Conservation (phyloP, 2,329 filamentous ascomycete species). For the Fusarium aywerte region DNA sequence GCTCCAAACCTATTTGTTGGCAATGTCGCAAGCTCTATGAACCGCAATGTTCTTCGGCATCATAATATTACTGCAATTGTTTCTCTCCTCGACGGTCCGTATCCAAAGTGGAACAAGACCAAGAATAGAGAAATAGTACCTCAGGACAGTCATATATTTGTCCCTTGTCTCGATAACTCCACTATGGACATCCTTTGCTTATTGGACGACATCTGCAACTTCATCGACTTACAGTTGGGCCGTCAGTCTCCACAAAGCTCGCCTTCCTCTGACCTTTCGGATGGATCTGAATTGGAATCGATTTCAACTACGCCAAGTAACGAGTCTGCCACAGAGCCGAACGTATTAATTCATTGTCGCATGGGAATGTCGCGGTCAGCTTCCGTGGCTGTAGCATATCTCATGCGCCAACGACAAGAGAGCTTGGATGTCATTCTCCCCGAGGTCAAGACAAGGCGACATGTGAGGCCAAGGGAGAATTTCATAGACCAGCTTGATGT, state of each 20-base stretch:
- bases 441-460: constrained; percentile 37
- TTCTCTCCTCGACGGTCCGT: constrained; percentile 37
- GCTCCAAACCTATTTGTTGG: constrained; percentile 42
- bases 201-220: constrained; percentile 42
- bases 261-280: neutral
- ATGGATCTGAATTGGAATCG: constrained; percentile 9
- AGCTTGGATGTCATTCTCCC: constrained; percentile 29
- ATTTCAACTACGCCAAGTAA: constrained; percentile 15
- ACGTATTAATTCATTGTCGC: constrained; percentile 52
- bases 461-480: constrained; percentile 45
- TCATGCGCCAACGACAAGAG: constrained; percentile 46
- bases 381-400: constrained; percentile 48
- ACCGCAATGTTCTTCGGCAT: constrained; percentile 33
- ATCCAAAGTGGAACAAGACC: constrained; percentile 32
- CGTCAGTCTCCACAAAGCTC: neutral
- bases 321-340: constrained; percentile 5
- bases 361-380: constrained; percentile 49
- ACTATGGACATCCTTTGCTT: constrained; percentile 43
- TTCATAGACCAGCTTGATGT: constrained; percentile 49
- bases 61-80: constrained; percentile 43
- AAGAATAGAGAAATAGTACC: constrained; percentile 41
- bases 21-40: constrained; percentile 41
- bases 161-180: constrained; percentile 40
- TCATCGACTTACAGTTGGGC: constrained; percentile 39
- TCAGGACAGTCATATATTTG: constrained; percentile 37